phyloP scores from a whole-genome alignment of 2,329 filamentous ascomycete genomes.

The Cercospora janseana region DNA sequence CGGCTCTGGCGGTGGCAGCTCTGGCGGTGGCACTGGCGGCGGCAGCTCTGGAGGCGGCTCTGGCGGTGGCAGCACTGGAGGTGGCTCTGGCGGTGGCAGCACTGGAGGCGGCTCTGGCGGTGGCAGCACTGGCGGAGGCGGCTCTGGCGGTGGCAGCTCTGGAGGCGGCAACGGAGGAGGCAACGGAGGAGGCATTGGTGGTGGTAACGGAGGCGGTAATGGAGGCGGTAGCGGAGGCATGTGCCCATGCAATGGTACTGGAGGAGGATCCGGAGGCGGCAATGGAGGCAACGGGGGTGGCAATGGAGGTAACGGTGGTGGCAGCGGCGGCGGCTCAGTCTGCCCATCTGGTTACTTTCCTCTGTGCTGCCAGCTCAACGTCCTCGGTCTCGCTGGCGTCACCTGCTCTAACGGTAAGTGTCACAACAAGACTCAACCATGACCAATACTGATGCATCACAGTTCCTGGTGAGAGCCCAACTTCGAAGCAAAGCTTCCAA shows the following conservation, averaged over 20 bases:
- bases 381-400: conserved; percentile 3
- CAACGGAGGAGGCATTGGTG: background rate
- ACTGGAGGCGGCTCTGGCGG: background rate
- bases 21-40: no score
- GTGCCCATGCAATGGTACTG: background rate
- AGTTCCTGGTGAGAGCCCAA: background rate
- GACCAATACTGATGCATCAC: background rate
- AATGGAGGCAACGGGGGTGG: background rate
- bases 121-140: background rate
- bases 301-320: background rate
- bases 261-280: background rate
- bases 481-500: background rate
- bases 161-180: background rate
- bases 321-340: background rate
- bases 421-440: no score
- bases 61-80: background rate
- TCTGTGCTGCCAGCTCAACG: conserved; percentile 11
- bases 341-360: conserved; percentile 6
- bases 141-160: background rate
- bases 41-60: background rate
- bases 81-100: background rate
- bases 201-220: background rate
- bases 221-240: background rate
- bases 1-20: no score
- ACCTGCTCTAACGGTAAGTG: conserved; percentile 3